These are phyloP conservation scores for Gnaphalium uliginosum DNA, from an alignment of 129 eudicot genomes.

Conservation along the genomic window DNA sequence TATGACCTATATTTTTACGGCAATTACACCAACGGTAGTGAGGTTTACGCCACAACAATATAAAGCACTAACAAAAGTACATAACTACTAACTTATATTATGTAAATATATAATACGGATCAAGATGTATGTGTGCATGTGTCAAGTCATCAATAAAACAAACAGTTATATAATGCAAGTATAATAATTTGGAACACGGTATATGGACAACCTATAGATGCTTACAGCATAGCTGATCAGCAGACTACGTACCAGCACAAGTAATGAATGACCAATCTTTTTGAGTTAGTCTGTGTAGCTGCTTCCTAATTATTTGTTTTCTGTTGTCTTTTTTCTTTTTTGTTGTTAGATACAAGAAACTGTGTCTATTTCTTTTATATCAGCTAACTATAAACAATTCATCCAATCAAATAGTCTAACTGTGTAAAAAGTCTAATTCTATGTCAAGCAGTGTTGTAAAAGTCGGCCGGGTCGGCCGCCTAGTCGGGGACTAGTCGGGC, in stretches of 20 bases:
- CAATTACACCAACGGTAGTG: not conserved
- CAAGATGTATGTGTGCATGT: not conserved
- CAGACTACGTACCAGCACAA: no score
- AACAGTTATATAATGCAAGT: not conserved
- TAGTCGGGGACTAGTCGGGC: no score
- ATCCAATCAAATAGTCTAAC: not conserved
- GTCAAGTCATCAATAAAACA: not conserved
- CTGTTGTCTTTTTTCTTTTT: no score
- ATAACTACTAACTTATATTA: not conserved
- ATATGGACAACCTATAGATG: not conserved
- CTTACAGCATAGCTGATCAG: no score
- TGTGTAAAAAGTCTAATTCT: not conserved
- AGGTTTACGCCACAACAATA: not conserved
- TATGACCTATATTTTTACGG: not conserved
- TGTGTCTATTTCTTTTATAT: not conserved
- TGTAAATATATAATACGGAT: not conserved
- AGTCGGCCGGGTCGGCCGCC: no score
- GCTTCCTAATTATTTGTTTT: no score
- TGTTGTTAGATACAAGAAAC: no score
- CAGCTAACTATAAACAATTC: not conserved
- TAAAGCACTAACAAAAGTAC: not conserved
- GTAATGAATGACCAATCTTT: no score
- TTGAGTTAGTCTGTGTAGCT: no score
- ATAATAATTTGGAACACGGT: not conserved
- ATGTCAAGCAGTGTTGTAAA: no score